Evolutionary conservation across 1,284 basidiomycete species (phyloP).

Genomic region (Mycena citricolor): DNA sequence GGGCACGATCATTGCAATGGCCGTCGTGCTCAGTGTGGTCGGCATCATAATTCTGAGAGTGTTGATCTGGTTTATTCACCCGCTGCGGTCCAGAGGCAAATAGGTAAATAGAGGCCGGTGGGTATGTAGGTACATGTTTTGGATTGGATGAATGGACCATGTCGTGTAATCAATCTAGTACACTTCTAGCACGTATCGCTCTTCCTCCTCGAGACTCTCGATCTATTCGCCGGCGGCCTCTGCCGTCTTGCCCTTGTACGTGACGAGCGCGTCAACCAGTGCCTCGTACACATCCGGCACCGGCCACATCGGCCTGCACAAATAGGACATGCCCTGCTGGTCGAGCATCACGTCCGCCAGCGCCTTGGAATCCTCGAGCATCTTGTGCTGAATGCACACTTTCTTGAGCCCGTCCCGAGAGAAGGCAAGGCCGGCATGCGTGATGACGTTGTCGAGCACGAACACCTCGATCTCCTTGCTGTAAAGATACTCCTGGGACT

Average conservation of each 20-base stretch:
- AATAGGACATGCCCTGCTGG: constrained; percentile 85
- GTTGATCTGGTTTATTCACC: constrained; percentile 16
- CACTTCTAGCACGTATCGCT: constrained; percentile 92
- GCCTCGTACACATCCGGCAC: constrained; percentile 97
- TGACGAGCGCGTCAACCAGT: constrained; percentile 78
- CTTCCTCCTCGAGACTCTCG: constrained; percentile 93
- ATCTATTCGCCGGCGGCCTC: constrained; percentile 80
- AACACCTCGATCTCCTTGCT: constrained; percentile 89
- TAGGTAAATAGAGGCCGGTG: not conserved
- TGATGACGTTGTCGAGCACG: constrained; percentile 81
- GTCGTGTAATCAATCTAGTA: too few species aligned
- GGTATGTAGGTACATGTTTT: too few species aligned
- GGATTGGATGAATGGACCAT: too few species aligned
- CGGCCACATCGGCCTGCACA: constrained; percentile 98
- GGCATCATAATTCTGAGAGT: constrained; percentile 34
- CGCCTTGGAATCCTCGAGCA: constrained; percentile 83
- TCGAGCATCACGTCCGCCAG: constrained; percentile 75
- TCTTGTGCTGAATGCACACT: constrained; percentile 99
- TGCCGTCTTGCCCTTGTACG: constrained; percentile 67
- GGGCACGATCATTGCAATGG: constrained; percentile 71
- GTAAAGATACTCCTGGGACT: constrained; percentile 94
- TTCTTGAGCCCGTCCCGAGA: constrained; percentile 92
- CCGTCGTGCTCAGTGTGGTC: constrained; percentile 60
- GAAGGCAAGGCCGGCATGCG: constrained; percentile 92
- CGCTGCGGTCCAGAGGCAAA: constrained; percentile 3